Evolutionary conservation across 2,329 filamentous ascomycete species (phyloP), one percentile per base, ranked within the genome.

Genomic region (Ambrosiella xylebori): DNA sequence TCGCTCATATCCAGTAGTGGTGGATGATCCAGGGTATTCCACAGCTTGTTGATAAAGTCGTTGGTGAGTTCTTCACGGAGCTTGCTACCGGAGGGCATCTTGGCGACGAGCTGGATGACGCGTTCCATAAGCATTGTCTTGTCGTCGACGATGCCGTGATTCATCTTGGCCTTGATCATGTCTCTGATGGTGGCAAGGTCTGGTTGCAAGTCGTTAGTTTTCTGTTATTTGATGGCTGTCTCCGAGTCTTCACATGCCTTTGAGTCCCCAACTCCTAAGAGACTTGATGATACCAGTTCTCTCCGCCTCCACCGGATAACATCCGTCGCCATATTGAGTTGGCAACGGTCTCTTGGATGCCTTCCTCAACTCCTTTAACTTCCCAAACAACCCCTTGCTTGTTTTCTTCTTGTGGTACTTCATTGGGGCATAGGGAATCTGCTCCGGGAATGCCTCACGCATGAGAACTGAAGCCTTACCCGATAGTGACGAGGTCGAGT

Each of bases 111-210:
- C 71, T 83, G 78, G 61, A 88, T 87, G 4, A 84, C 75, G 7
- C 79, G 74, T 68, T 88, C 85, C 80, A 88, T 86, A 50, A 88
- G 72, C 74, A 87, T 85, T 1, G 82, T 85, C 70, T 85, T 86
- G 71, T 91, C 87, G 64, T 91, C 82, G 4, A 80, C 69, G 9
- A 83, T 73, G 53, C 79, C 73, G 59, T 76, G 75, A 1, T 84
- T 82, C 38, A 82, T 68, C 68, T 86, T 82, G 61, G 71, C 74
- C 57, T 77, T 76, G 59, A 87, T 71, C 41, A 88, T 70, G 4
- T 78, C 73, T 50, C 78, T 68, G 15, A 88, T 70, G 0, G 84
- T 86, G 64, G 77, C 76, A 50, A 85, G 66, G 63, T 88, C 84
- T 73, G 68, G 38, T 15, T 35, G 7, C 12, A 7, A 27, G 35